A percentile compares a stretch with the other conserved stretches of the same genome.
Evolutionary conservation across 768 basidiomycete genomes (phyloP).

Genomic region (Coprinopsis marcescibilis): DNA sequence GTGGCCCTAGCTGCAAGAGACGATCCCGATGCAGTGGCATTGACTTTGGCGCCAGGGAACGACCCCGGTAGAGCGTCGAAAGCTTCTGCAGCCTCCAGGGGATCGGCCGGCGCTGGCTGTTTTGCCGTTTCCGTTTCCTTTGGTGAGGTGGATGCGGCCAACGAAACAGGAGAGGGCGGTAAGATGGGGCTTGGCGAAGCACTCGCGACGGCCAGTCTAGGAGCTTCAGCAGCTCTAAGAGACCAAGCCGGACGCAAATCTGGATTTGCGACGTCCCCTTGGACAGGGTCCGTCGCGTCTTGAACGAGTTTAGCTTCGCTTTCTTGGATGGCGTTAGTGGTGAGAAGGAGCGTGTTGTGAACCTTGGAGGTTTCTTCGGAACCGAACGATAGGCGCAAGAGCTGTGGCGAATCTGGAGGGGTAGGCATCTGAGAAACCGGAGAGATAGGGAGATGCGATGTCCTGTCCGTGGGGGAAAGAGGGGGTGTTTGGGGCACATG

Average conservation of each 20-base stretch:
- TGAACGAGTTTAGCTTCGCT: too few species aligned
- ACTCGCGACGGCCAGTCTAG: constrained; percentile 1
- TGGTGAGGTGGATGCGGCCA: not conserved
- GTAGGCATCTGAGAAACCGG: constrained; percentile 10
- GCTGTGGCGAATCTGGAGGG: constrained; percentile 5
- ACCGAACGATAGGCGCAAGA: not conserved
- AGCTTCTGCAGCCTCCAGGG: not conserved
- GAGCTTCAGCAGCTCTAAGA: constrained; percentile 6
- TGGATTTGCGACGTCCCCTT: too few species aligned
- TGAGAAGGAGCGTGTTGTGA: too few species aligned
- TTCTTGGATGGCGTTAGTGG: too few species aligned
- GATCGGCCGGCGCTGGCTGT: not conserved
- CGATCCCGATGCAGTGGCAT: not conserved
- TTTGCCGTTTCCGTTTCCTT: not conserved
- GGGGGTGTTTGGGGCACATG: too few species aligned
- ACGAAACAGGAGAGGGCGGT: not conserved
- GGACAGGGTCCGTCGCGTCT: too few species aligned
- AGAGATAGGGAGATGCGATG: too few species aligned
- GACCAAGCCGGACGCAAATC: constrained; percentile 7
- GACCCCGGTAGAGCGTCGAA: constrained; percentile 2
- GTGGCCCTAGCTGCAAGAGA: not conserved
- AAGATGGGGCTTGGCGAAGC: not conserved
- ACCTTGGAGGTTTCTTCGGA: not conserved
- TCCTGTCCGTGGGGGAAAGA: too few species aligned
- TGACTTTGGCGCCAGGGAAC: not conserved